These are phyloP conservation scores for Malus sieversii DNA, from an alignment of 306 rosid species.

Conservation along the genomic window DNA sequence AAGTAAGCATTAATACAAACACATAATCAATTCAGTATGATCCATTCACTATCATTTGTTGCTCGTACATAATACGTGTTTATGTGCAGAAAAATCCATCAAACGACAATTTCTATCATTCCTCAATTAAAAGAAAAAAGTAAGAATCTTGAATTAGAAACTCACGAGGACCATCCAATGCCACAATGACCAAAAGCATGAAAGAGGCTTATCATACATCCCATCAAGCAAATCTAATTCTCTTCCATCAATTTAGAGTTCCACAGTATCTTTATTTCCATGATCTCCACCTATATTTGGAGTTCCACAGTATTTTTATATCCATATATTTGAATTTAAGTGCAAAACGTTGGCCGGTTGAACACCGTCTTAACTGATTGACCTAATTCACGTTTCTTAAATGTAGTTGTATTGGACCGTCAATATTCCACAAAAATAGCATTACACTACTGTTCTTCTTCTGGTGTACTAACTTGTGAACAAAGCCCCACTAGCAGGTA, in stretches of 20 bases:
- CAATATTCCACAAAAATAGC: no score
- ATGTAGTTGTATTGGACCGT: no score
- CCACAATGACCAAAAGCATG: slow-evolving; percentile 30
- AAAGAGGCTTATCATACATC: slow-evolving; percentile 22
- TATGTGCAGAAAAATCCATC: no score
- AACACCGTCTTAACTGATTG: no score
- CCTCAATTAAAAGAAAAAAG: not conserved
- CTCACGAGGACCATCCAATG: slow-evolving; percentile 42
- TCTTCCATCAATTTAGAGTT: slow-evolving; percentile 13
- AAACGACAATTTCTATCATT: not conserved
- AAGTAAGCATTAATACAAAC: not conserved
- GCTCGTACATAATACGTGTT: not conserved
- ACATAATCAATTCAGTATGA: no score
- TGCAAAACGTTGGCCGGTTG: no score
- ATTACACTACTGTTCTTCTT: no score
- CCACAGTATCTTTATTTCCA: slow-evolving; percentile 8
- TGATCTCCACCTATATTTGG: slow-evolving; percentile 8
- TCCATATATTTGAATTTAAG: no score
- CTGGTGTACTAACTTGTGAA: not conserved
- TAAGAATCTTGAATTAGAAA: not conserved
- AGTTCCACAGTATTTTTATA: no score
- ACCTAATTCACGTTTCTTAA: no score
- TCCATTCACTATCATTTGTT: no score
- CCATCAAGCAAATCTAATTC: slow-evolving; percentile 12
- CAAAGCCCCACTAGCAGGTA: not conserved